phyloP scores from a whole-genome alignment of 1,284 basidiomycete genomes.

The Pascua sp. region DNA sequence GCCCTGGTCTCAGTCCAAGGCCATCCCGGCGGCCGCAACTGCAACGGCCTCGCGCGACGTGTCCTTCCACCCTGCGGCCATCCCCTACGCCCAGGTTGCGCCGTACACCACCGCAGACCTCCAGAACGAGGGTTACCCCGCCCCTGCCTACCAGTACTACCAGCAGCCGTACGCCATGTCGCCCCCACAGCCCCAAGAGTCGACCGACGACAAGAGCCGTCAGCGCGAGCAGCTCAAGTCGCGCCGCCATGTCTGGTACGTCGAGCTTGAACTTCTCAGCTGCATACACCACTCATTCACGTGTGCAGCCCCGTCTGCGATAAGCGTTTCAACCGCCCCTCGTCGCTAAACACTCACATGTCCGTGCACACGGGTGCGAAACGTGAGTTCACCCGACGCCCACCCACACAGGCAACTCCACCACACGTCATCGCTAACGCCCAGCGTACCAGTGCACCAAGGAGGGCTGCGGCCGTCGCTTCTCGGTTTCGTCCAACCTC shows the following conservation, averaged over 20 bases:
- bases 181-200: background rate
- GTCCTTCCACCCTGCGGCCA: background rate
- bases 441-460: constrained; percentile 57
- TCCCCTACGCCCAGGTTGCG: background rate
- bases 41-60: background rate
- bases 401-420: constrained; percentile 8
- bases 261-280: background rate
- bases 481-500: constrained; percentile 62
- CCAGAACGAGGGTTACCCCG: background rate
- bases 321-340: constrained; percentile 62
- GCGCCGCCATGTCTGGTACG: constrained; percentile 27
- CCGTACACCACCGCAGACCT: background rate
- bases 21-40: background rate
- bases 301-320: constrained; percentile 53
- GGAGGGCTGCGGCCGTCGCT: constrained; percentile 55
- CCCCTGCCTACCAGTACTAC: constrained; percentile 4
- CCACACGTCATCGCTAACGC: background rate
- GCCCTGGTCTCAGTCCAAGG: background rate
- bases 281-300: background rate
- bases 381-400: constrained; percentile 51
- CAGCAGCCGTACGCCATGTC: constrained; percentile 1
- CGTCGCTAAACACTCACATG: constrained; percentile 64
- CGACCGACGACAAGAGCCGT: constrained; percentile 7
- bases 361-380: constrained; percentile 62
- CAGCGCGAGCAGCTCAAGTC: constrained; percentile 14